Evolutionary conservation across 1,284 basidiomycete genomes (phyloP), one percentile per base, ranked within the genome.

Genomic region (Ustilago sp.): DNA sequence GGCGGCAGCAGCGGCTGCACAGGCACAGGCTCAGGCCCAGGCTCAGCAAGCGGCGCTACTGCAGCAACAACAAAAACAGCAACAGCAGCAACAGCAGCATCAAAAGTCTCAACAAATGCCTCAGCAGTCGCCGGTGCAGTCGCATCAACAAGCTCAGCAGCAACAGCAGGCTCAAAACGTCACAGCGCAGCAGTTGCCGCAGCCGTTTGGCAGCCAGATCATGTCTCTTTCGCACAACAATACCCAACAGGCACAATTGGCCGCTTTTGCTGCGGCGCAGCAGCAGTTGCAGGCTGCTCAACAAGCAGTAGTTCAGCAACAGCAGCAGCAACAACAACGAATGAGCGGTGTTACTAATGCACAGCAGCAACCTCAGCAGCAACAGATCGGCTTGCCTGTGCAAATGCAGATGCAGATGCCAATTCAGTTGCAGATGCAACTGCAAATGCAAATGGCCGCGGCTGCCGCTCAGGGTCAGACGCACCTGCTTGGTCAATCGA

Each of bases 11-110:
- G 72, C 72, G 13, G 70, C 73, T 48, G 68, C 70, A 3, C 74
- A 79, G 43, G 68, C 70, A 3, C 74, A 79, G 43, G 77, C 74
- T 9, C 76, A 58, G 41, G 53, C 53, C 23, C 53, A 55, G 48
- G 56, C 56, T 3, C 57, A 78, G 51, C 70, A 77, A 54, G 63
- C 73, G 15, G 76, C 76, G 5, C 63, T 74, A 6, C 51, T 79
- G 60, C 79, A 80, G 35, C 79, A 80, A 43, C 79, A 80, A 53
- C 77, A 73, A 48, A 58, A 81, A 47, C 72, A 80, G 41, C 77
- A 81, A 58, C 77, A 75, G 61, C 72, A 80, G 41, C 77, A 81
- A 58, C 77, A 75, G 61, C 63, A 66, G 41, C 68, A 74, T 36
- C 78, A 80, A 58, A 61, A 69, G 48, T 58, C 66, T 50, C 61